Percentiles rank a stretch among this genome's conserved stretches.
Conservation (phyloP, 1,284 basidiomycete species). For the Quambalaria eucalypti region DNA sequence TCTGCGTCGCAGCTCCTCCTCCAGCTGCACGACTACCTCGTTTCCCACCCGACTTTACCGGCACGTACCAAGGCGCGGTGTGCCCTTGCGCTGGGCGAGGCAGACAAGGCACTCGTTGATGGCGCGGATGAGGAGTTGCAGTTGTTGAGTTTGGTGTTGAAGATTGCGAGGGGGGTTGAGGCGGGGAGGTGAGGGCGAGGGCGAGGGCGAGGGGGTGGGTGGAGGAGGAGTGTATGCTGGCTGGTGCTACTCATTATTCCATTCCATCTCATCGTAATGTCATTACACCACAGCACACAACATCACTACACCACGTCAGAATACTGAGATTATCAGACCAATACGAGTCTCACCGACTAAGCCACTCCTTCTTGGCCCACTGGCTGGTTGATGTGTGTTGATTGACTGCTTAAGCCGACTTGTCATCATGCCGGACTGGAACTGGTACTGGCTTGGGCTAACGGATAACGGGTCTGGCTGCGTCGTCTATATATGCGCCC, state of each 20-base stretch:
- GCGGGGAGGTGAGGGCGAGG: background rate
- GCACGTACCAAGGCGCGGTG: slow-evolving; percentile 73
- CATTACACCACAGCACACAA: too few species aligned
- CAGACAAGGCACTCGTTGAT: slow-evolving; percentile 90
- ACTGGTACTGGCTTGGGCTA: too few species aligned
- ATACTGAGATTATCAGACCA: too few species aligned
- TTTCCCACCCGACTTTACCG: slow-evolving; percentile 69
- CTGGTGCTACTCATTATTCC: background rate
- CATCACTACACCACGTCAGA: too few species aligned
- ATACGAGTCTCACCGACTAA: too few species aligned
- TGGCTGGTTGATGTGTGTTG: too few species aligned
- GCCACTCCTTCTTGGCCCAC: too few species aligned
- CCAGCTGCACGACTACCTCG: slow-evolving; percentile 82
- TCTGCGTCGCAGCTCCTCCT: slow-evolving; percentile 79
- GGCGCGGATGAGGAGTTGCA: slow-evolving; percentile 98
- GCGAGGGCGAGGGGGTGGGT: background rate
- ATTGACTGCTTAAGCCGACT: too few species aligned
- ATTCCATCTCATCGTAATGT: too few species aligned
- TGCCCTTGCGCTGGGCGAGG: slow-evolving; percentile 79
- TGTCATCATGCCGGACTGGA: too few species aligned
- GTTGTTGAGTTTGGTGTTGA: slow-evolving; percentile 74
- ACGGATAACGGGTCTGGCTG: too few species aligned
- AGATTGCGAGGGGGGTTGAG: slow-evolving; percentile 49
- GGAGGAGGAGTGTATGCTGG: background rate
- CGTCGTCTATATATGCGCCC: too few species aligned